These are phyloP conservation scores for Arxiozyma telluris DNA, from an alignment of 1,139 yeast species.

Conservation along the genomic window DNA sequence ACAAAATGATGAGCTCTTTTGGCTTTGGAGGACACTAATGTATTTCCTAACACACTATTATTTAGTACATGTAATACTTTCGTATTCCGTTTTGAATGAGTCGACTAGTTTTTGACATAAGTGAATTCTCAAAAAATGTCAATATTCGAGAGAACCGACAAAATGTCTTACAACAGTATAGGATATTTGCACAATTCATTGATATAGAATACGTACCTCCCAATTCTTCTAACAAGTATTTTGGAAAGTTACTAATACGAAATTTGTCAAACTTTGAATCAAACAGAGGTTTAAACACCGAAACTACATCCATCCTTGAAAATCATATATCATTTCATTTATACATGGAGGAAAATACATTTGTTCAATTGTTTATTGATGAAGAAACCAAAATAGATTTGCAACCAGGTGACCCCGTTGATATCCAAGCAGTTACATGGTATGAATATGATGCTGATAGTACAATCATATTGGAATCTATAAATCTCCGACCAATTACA, in stretches of 20 bases:
- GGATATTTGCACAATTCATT: constrained; percentile 12
- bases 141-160: neutral
- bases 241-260: constrained; percentile 1
- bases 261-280: constrained; percentile 5
- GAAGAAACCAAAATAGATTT: constrained; percentile 2
- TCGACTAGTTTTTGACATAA: constrained; percentile 7
- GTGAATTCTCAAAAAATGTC: constrained; percentile 3
- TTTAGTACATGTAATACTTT: too few species aligned
- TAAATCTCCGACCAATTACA: constrained; percentile 9
- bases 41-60: neutral
- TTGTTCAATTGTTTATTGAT: neutral
- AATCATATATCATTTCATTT: neutral
- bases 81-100: constrained; percentile 5
- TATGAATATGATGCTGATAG: neutral
- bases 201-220: constrained; percentile 4
- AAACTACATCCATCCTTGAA: neutral
- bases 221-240: neutral
- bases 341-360: constrained; percentile 6
- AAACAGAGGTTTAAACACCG: neutral
- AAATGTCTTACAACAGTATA: constrained; percentile 5
- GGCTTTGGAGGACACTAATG: too few species aligned
- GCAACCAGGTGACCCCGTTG: constrained; percentile 12
- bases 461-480: constrained; percentile 12
- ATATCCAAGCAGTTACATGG: constrained; percentile 10
- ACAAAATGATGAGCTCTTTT: too few species aligned